phyloP scores from a whole-genome alignment of 129 eudicot species.

The Scalesia atractyloides region DNA sequence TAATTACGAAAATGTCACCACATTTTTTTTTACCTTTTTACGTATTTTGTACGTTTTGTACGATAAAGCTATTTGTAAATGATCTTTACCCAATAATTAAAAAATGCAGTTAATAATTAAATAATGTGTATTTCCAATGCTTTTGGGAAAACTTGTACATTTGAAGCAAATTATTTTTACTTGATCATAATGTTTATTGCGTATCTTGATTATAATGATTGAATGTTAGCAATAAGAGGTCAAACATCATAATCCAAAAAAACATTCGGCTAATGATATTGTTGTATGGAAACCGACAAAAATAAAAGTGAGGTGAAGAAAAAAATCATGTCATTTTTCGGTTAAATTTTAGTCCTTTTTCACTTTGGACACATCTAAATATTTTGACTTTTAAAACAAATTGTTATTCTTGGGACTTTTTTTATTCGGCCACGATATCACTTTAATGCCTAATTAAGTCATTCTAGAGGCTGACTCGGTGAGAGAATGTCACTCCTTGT shows the following conservation, averaged over 20 bases:
- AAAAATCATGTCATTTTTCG: neutral
- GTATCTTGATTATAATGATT: neutral
- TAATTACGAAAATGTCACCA: no score
- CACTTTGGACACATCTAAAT: neutral
- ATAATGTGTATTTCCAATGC: neutral
- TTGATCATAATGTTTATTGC: neutral
- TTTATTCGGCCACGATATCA: neutral
- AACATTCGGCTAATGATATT: slow-evolving; percentile 13
- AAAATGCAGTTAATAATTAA: neutral
- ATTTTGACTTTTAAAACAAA: neutral
- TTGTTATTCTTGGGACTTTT: neutral
- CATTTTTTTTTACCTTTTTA: no score
- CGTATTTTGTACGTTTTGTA: no score
- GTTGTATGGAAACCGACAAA: neutral
- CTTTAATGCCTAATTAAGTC: neutral
- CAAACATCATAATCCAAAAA: slow-evolving; percentile 1
- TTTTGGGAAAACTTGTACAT: neutral
- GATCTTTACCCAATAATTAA: no score
- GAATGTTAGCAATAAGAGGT: neutral
- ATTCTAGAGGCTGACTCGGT: no score
- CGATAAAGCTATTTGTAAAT: no score
- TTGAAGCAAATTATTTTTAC: neutral
- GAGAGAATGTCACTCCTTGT: neutral
- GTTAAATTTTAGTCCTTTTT: neutral
- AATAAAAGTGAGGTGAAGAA: neutral